Conservation (phyloP, 345 rosid species). For the Leavenworthia alabamica region DNA sequence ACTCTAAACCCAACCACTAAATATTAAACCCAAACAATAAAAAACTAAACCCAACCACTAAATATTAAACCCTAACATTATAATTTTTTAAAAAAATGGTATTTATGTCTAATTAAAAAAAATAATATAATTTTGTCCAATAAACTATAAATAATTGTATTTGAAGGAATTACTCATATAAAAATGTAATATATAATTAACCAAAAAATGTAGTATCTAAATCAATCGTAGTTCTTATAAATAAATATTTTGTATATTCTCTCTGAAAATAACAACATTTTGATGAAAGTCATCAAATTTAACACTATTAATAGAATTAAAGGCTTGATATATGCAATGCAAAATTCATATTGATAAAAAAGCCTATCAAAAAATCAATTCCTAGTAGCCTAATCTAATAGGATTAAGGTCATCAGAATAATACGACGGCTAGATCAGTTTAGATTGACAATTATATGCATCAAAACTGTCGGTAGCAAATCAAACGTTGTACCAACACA, state of each 20-base stretch:
- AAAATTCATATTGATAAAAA: neutral
- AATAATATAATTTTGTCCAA: too few species aligned
- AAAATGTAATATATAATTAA: neutral
- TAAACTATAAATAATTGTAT: too few species aligned
- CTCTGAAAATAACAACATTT: neutral
- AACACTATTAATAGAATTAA: neutral
- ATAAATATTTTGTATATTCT: neutral
- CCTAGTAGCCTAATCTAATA: neutral
- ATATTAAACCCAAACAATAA: too few species aligned
- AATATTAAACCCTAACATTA: too few species aligned
- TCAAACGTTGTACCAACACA: neutral
- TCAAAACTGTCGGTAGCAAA: conserved; percentile 3
- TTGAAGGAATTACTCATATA: too few species aligned
- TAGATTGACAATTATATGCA: neutral
- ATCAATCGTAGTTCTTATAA: neutral
- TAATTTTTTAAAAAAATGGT: too few species aligned
- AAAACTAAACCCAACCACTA: too few species aligned
- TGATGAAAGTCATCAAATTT: neutral
- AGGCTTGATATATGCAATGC: neutral
- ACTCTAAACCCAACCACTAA: too few species aligned
- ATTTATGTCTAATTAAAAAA: too few species aligned
- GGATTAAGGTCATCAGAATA: neutral
- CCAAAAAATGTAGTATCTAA: neutral
- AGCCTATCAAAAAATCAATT: neutral
- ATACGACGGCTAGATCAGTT: neutral